Evolutionary conservation across 257 asterid genomes (phyloP).

Genomic region (Lithospermum erythrorhizon): DNA sequence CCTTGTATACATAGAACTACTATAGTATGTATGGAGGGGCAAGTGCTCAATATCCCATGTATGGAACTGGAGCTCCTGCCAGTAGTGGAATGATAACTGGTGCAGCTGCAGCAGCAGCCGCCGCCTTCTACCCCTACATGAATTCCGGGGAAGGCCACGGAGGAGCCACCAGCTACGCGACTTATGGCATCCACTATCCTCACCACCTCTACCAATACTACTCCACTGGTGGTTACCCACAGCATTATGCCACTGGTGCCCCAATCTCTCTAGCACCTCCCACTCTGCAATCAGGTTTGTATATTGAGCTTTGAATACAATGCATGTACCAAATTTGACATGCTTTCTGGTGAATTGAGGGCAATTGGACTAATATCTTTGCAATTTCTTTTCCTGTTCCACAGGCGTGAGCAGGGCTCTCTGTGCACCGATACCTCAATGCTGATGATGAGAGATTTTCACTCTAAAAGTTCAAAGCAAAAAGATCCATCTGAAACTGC

Average conservation of each 20-base stretch:
- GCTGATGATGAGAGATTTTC: constrained; percentile 31
- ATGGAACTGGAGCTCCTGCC: constrained; percentile 38
- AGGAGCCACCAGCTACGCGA: constrained; percentile 43
- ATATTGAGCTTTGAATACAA: not conserved
- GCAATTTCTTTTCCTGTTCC: constrained; percentile 97
- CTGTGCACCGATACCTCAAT: constrained; percentile 59
- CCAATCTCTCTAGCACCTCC: constrained; percentile 64
- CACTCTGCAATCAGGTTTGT: constrained; percentile 76
- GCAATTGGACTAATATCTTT: constrained; percentile 42
- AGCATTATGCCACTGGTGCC: constrained; percentile 72
- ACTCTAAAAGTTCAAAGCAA: constrained; percentile 9
- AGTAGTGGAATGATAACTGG: constrained; percentile 40
- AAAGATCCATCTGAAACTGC: too few species aligned
- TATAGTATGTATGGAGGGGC: constrained; percentile 73
- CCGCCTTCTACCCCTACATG: constrained; percentile 64
- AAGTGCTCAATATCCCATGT: constrained; percentile 49
- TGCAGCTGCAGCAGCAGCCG: constrained; percentile 22
- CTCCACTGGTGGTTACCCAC: constrained; percentile 51
- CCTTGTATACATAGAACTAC: constrained; percentile 50
- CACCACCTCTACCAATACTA: constrained; percentile 75
- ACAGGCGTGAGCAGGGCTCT: constrained; percentile 74
- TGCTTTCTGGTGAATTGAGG: not conserved
- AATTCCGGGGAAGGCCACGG: constrained; percentile 51
- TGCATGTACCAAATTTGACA: not conserved
- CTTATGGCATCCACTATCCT: constrained; percentile 62